Evolutionary conservation across 352 stramenopile genomes (phyloP).

Genomic region (Thalassiosira livingstoniorum): DNA sequence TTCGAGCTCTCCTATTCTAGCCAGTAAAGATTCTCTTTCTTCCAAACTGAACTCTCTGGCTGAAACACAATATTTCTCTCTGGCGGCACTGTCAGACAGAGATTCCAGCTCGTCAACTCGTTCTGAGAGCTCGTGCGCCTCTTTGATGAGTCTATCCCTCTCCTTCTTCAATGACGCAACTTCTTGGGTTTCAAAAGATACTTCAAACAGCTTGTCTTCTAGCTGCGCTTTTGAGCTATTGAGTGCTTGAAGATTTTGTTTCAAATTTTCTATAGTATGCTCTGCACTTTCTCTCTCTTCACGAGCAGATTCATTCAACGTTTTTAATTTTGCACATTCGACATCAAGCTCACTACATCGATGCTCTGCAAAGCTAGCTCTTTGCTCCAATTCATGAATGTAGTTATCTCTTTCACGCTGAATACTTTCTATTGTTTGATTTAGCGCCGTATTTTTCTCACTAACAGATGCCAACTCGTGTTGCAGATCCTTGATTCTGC

Average conservation of each 20-base stretch:
- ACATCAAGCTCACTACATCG: constrained; percentile 12
- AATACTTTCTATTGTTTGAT: constrained; percentile 22
- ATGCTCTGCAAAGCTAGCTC: constrained; percentile 36
- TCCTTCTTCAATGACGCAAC: constrained; percentile 38
- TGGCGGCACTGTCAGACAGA: constrained; percentile 7
- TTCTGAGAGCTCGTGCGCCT: constrained; percentile 32
- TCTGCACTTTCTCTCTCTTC: constrained; percentile 23
- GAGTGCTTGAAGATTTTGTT: constrained; percentile 40
- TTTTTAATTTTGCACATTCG: constrained; percentile 36
- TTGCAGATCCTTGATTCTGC: constrained; percentile 21
- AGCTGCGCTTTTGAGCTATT: constrained; percentile 38
- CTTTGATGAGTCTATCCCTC: constrained; percentile 39
- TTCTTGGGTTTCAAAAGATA: constrained; percentile 44
- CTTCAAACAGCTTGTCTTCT: constrained; percentile 49
- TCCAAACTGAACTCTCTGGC: constrained; percentile 17
- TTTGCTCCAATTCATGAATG: constrained; percentile 27
- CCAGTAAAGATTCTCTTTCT: constrained; percentile 42
- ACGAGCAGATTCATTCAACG: constrained; percentile 29
- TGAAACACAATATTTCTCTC: neutral
- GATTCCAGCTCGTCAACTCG: constrained; percentile 38
- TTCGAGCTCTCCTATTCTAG: constrained; percentile 51
- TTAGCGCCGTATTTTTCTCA: constrained; percentile 33
- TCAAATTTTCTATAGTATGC: constrained; percentile 40
- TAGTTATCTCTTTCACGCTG: constrained; percentile 38
- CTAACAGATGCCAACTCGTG: constrained; percentile 40